A percentile compares a stretch with the other conserved stretches of the same genome.
phyloP scores from a whole-genome alignment of 1,284 basidiomycete genomes.

The Ceratobasidium theobromae region DNA sequence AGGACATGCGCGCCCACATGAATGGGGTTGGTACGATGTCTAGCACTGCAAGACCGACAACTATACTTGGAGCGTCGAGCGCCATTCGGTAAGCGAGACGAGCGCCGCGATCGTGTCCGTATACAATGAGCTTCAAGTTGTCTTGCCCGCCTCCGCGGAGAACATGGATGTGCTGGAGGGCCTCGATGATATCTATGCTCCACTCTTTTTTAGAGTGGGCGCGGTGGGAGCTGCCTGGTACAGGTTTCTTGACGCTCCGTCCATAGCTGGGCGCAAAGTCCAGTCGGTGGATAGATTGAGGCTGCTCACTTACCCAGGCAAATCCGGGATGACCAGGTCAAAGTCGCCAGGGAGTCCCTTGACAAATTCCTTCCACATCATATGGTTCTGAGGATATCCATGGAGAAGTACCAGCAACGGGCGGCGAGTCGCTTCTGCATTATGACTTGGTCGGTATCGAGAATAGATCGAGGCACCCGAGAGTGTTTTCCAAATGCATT shows the following conservation, averaged over 20 bases:
- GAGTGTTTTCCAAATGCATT: neutral
- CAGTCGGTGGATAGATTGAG: neutral
- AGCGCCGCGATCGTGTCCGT: slow-evolving; percentile 42
- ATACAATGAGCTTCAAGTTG: slow-evolving; percentile 36
- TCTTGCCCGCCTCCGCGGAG: neutral
- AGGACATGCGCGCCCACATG: slow-evolving; percentile 39
- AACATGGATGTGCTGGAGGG: slow-evolving; percentile 36
- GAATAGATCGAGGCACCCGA: slow-evolving; percentile 13
- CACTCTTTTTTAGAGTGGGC: slow-evolving; percentile 40
- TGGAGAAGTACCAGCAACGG: slow-evolving; percentile 41
- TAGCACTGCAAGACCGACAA: slow-evolving; percentile 38
- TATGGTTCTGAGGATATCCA: slow-evolving; percentile 41
- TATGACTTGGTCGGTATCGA: neutral
- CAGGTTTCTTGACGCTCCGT: slow-evolving; percentile 38
- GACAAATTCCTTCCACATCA: slow-evolving; percentile 39
- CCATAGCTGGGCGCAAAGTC: slow-evolving; percentile 37
- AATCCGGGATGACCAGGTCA: slow-evolving; percentile 39
- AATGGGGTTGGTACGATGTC: slow-evolving; percentile 41
- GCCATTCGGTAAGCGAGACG: slow-evolving; percentile 41
- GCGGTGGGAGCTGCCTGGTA: slow-evolving; percentile 36
- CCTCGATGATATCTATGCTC: slow-evolving; percentile 38
- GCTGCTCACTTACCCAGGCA: slow-evolving; percentile 38
- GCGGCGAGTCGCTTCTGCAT: slow-evolving; percentile 12
- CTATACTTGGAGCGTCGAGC: slow-evolving; percentile 37
- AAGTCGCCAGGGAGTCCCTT: slow-evolving; percentile 37